Conservation (phyloP, 2,329 filamentous ascomycete genomes). For the Aspergillus neoniger region DNA sequence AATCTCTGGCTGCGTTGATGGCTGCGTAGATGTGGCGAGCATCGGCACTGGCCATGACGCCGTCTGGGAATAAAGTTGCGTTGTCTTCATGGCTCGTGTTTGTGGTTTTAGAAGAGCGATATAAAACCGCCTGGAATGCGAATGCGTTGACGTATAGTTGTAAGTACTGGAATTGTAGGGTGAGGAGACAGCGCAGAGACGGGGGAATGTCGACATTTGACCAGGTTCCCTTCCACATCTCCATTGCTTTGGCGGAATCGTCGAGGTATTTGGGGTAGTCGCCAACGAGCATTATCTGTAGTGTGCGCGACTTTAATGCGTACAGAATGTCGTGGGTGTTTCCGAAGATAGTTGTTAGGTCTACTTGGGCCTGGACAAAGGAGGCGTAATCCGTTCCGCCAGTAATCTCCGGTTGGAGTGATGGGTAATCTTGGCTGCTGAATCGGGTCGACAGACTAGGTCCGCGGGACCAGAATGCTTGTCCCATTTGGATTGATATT, state of each 20-base stretch:
- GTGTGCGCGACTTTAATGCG: slow-evolving; percentile 3
- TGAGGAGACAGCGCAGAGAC: background rate
- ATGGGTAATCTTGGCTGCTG: slow-evolving; percentile 19
- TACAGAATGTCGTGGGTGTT: slow-evolving; percentile 6
- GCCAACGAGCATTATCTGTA: slow-evolving; percentile 1
- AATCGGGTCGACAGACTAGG: slow-evolving; percentile 18
- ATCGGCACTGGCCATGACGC: slow-evolving; percentile 21
- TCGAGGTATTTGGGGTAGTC: slow-evolving; percentile 10
- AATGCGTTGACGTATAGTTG: slow-evolving; percentile 19
- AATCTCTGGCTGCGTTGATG: slow-evolving; percentile 15
- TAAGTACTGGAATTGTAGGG: slow-evolving; percentile 14
- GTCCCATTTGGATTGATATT: slow-evolving; percentile 21
- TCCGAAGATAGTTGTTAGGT: slow-evolving; percentile 5
- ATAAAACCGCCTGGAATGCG: slow-evolving; percentile 20
- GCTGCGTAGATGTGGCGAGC: slow-evolving; percentile 22
- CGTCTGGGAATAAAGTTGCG: slow-evolving; percentile 11
- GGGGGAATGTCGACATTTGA: background rate
- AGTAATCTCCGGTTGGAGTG: background rate
- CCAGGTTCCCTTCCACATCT: slow-evolving; percentile 7
- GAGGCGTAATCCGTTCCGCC: slow-evolving; percentile 1
- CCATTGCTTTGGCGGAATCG: slow-evolving; percentile 5
- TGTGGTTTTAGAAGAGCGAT: background rate
- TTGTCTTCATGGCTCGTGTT: background rate
- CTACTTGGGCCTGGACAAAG: slow-evolving; percentile 8
- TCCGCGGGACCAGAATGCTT: slow-evolving; percentile 21